Evolutionary conservation across 1,284 basidiomycete species (phyloP).

Genomic region (Ustilago bromivora): DNA sequence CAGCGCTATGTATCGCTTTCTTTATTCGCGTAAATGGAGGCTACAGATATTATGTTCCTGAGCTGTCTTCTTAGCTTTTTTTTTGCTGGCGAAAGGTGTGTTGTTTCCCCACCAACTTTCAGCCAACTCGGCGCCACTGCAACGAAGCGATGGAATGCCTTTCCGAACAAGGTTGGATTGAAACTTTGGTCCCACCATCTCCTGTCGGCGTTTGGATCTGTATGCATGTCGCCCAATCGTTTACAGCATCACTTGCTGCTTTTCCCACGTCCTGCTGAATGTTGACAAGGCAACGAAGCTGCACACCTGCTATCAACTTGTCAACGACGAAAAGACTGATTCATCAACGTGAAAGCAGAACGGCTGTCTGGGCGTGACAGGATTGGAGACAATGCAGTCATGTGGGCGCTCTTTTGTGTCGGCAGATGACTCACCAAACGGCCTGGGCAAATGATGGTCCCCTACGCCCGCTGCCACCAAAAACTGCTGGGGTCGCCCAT

Average conservation of each 20-base stretch:
- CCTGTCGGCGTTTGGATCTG: neutral
- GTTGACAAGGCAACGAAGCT: neutral
- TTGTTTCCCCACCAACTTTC: neutral
- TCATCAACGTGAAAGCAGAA: neutral
- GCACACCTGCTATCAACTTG: neutral
- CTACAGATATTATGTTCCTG: neutral
- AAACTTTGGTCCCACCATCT: neutral
- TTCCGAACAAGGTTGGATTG: slow-evolving; percentile 3
- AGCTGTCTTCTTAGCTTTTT: neutral
- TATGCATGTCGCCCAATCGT: neutral
- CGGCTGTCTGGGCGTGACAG: neutral
- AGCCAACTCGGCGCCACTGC: neutral
- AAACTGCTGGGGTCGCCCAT: neutral
- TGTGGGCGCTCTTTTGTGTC: neutral
- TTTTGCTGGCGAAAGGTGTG: neutral
- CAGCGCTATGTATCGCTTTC: slow-evolving; percentile 1
- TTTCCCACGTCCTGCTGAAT: neutral
- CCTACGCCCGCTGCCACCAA: neutral
- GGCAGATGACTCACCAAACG: neutral
- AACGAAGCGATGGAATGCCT: neutral
- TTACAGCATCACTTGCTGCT: neutral
- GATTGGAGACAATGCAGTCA: neutral
- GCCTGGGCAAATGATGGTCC: neutral
- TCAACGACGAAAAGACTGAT: neutral
- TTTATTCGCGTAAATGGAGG: neutral